A percentile compares a stretch with the other conserved stretches of the same genome.
phyloP scores from a whole-genome alignment of 257 asterid genomes.

The Przewalskia tangutica region DNA sequence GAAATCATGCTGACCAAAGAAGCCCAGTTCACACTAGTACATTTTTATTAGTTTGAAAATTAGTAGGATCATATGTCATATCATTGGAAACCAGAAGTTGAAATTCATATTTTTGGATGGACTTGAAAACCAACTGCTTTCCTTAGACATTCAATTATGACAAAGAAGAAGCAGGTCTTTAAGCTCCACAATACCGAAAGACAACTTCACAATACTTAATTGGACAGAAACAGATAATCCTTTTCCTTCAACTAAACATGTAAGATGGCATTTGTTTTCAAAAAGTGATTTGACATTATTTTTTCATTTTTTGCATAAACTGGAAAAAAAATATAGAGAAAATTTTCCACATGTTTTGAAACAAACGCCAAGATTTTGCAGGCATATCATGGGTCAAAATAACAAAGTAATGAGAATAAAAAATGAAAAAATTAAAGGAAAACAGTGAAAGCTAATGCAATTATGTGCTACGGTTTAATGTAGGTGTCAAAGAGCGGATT shows the following conservation, averaged over 20 bases:
- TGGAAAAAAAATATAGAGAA: background rate
- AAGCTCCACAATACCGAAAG: background rate
- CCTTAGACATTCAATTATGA: background rate
- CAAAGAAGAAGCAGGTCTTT: background rate
- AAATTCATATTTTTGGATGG: background rate
- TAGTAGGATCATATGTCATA: background rate
- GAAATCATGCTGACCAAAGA: background rate
- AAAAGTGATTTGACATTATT: too few species aligned
- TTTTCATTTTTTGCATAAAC: background rate
- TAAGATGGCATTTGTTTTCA: background rate
- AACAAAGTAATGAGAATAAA: background rate
- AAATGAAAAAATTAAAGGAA: background rate
- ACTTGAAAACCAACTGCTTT: background rate
- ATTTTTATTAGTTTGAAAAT: background rate
- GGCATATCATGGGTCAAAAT: background rate
- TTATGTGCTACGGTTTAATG: background rate
- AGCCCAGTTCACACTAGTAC: background rate
- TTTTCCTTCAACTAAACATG: background rate
- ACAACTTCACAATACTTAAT: background rate
- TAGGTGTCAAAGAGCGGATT: too few species aligned
- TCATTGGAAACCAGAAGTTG: background rate
- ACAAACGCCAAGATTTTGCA: background rate
- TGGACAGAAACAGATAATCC: background rate
- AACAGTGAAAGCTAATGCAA: background rate
- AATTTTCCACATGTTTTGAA: background rate